Conservation (phyloP, 164 flowering plant genomes). For the Brasenia schreberi region DNA sequence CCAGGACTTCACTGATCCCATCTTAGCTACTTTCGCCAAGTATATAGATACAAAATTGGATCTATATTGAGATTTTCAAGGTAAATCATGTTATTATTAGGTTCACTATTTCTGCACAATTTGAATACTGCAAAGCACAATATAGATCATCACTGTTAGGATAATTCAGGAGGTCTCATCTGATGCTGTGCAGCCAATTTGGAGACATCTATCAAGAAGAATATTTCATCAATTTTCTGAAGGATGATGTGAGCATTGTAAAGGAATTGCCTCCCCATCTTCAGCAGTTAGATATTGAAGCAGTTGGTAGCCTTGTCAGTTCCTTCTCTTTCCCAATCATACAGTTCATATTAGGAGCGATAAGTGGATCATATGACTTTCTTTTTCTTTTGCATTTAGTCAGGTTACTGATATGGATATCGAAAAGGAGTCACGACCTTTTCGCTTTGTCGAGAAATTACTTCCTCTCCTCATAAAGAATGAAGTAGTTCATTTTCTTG, state of each 20-base stretch:
- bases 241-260: constrained; percentile 55
- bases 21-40: no score
- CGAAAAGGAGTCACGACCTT: constrained; percentile 71
- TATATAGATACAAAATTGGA: no score
- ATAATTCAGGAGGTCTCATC: no score
- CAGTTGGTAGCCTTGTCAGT: constrained; percentile 63
- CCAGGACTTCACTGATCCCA: no score
- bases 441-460: constrained; percentile 36
- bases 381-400: constrained; percentile 6
- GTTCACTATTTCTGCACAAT: no score
- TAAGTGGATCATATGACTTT: no score
- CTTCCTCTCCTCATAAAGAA: constrained; percentile 58
- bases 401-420: constrained; percentile 90
- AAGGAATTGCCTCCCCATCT: constrained; percentile 72
- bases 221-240: constrained; percentile 47
- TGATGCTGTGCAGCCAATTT: constrained; percentile 58
- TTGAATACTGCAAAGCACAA: no score
- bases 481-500: constrained; percentile 80
- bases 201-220: constrained; percentile 91
- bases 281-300: constrained; percentile 46
- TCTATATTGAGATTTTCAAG: no score
- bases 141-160: no score
- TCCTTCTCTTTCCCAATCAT: background rate
- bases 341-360: no score
- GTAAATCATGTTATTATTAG: no score